phyloP scores from a whole-genome alignment of 345 rosid species.

The Luvunga scandens region DNA sequence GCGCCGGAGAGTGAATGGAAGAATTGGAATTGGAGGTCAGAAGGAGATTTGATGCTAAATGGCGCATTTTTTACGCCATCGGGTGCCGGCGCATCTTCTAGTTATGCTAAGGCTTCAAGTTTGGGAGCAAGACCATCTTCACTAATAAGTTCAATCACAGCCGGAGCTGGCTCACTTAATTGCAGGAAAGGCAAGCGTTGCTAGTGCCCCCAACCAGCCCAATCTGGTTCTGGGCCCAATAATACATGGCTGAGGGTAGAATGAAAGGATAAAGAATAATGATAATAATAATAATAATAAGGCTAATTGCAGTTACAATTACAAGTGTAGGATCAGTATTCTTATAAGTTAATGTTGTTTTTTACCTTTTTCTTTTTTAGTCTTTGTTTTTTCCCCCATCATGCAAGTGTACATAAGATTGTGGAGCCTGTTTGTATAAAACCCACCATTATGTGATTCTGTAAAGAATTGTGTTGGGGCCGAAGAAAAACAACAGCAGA shows the following conservation, averaged over 20 bases:
- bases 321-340: background rate
- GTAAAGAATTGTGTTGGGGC: slow-evolving; percentile 19
- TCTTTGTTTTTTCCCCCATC: background rate
- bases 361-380: background rate
- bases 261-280: slow-evolving; percentile 23
- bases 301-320: background rate
- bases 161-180: slow-evolving; percentile 44
- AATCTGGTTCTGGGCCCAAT: background rate
- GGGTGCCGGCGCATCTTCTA: slow-evolving; percentile 48
- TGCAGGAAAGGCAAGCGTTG: slow-evolving; percentile 55
- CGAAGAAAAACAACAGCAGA: slow-evolving; percentile 20
- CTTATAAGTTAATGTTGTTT: background rate
- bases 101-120: slow-evolving; percentile 59
- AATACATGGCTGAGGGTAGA: background rate
- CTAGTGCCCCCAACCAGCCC: slow-evolving; percentile 13
- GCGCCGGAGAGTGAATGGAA: slow-evolving; percentile 50
- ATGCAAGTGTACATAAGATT: background rate
- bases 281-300: background rate
- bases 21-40: slow-evolving; percentile 60
- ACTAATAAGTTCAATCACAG: slow-evolving; percentile 44
- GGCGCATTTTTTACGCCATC: slow-evolving; percentile 61
- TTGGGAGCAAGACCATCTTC: slow-evolving; percentile 54
- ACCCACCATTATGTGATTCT: background rate
- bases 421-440: background rate
- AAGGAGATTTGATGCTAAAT: slow-evolving; percentile 53